Evolutionary conservation across 495 filamentous ascomycete species (phyloP), one percentile per base, ranked within the genome.

Genomic region (Pseudomonodictys pantanalensis): DNA sequence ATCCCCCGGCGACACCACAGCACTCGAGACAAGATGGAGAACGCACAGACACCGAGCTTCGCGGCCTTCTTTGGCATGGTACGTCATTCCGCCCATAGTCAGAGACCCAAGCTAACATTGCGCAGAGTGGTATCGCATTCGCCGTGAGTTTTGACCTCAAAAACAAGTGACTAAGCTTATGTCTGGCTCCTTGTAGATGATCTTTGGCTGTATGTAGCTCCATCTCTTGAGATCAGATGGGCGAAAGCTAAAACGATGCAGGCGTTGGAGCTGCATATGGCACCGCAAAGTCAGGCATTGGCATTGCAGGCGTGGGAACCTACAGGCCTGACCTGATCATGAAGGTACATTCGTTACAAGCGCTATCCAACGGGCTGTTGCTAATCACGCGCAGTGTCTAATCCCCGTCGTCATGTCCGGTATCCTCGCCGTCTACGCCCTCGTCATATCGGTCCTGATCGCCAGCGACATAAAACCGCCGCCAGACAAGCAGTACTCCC

Each of bases 401-500:
- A 92, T 95, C 68, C 93, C 92, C 52, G 92, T 97, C 62, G 90
- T 99, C 78, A 99, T 99, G 93, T 95, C 93, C 70, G 93, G 93
- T 81, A 99, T 99, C 70, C 91, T 99, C 65, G 93, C 93, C 32
- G 95, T 99, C 63, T 99, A 99, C 76, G 85, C 91, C 32, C 88
- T 99, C 43, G 93, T 99, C 62, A 89, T 99, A 62, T 85, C 92
- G 17, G 93, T 99, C 67, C 81, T 99, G 29, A 97, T 97, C 70
- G 88, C 91, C 15, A 84, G 86, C 66, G 88, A 92, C 65, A 81
- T 97, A 70, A 77, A 76, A 6, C 89, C 90, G 8, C 83, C 86
- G 18, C 77, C 80, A 38, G 66, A 68, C 1, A 70, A 81, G 49
- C 75, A 79, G 64, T 92, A 92, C 73, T 88, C 83, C 59, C 82